phyloP scores from a whole-genome alignment of 2,329 filamentous ascomycete species.

The Ophiostoma pallidulum region DNA sequence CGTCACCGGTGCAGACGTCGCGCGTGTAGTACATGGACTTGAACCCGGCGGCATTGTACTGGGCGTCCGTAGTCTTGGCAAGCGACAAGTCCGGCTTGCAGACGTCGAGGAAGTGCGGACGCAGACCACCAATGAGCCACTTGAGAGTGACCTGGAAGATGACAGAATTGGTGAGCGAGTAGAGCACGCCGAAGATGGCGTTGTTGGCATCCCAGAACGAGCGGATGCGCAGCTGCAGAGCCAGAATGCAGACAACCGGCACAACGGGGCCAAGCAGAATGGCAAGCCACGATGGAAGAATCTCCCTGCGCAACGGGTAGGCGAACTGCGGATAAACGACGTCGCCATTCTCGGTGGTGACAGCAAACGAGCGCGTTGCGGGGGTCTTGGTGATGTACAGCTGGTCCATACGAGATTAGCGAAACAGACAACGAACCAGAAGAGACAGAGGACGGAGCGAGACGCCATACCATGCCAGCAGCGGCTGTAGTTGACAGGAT shows the following conservation, averaged over 20 bases:
- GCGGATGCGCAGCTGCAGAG: conserved; percentile 58
- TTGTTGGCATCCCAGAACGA: conserved; percentile 66
- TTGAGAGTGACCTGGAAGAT: conserved; percentile 71
- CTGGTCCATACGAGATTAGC: too few species aligned
- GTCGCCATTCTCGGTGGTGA: conserved; percentile 56
- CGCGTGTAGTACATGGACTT: conserved; percentile 57
- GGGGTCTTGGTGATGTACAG: conserved; percentile 57
- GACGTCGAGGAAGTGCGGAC: conserved; percentile 63
- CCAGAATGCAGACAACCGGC: conserved; percentile 53
- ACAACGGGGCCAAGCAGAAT: conserved; percentile 56
- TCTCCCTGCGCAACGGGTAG: conserved; percentile 60
- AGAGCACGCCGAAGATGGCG: conserved; percentile 57
- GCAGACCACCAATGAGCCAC: conserved; percentile 62
- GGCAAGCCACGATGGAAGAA: conserved; percentile 61
- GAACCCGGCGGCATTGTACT: conserved; percentile 38
- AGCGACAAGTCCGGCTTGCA: conserved; percentile 51
- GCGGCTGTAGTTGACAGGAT: background rate
- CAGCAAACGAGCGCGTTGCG: conserved; percentile 58
- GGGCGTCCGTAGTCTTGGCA: conserved; percentile 26
- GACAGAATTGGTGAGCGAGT: conserved; percentile 59
- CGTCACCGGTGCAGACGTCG: conserved; percentile 60
- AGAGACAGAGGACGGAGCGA: background rate
- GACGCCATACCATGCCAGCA: background rate
- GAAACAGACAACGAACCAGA: background rate
- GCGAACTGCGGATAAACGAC: conserved; percentile 62